Percentiles rank a stretch among this genome's conserved stretches.
phyloP scores from a whole-genome alignment of 345 rosid species.

The Salix udensis region DNA sequence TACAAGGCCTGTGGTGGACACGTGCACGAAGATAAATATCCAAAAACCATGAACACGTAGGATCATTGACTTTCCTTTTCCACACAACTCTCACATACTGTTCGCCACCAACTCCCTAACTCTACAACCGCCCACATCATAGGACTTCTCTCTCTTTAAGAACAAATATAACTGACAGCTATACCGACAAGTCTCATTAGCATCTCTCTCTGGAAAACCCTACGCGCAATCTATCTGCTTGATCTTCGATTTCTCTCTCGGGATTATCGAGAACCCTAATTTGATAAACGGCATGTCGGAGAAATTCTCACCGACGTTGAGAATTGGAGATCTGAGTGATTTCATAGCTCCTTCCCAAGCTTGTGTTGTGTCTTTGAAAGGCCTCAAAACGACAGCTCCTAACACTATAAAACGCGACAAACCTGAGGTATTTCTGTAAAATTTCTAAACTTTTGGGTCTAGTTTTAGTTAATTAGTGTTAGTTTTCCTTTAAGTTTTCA shows the following conservation, averaged over 20 bases:
- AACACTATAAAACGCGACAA: conserved; percentile 36
- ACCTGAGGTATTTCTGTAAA: conserved; percentile 41
- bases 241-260: background rate
- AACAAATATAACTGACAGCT: background rate
- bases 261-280: background rate
- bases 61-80: background rate
- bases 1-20: background rate
- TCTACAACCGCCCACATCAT: background rate
- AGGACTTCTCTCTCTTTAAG: background rate
- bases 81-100: background rate
- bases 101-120: background rate
- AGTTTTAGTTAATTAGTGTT: background rate
- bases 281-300: conserved; percentile 54
- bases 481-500: background rate
- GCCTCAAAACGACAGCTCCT: conserved; percentile 35
- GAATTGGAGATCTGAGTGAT: conserved; percentile 92
- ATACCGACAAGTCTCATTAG: background rate
- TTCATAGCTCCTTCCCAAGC: conserved; percentile 92
- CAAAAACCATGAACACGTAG: background rate
- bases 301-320: conserved; percentile 76
- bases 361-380: conserved; percentile 70
- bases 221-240: background rate
- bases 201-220: background rate
- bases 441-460: background rate
- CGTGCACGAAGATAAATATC: background rate